Percentiles rank a stretch among this genome's conserved stretches.
phyloP scores from a whole-genome alignment of 768 basidiomycete genomes.

The Strobilomyces echinocephalus region DNA sequence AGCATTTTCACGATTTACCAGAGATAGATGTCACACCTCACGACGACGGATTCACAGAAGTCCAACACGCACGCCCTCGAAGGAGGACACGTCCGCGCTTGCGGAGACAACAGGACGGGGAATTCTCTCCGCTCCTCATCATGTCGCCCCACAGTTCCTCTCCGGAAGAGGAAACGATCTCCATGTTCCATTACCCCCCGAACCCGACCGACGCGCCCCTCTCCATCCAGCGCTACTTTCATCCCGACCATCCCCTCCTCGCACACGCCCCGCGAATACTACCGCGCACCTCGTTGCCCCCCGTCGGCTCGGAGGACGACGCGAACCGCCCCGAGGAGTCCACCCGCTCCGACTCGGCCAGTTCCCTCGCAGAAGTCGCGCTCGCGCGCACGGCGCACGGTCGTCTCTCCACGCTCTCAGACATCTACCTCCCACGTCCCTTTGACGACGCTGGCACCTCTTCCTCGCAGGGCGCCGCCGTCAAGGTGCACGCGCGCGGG shows the following conservation, averaged over 20 bases:
- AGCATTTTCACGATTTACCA: not conserved
- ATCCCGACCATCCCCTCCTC: not conserved
- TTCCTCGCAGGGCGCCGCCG: not conserved
- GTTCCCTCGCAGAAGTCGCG: constrained; percentile 18
- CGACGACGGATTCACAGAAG: not conserved
- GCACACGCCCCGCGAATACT: constrained; percentile 1
- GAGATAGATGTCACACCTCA: not conserved
- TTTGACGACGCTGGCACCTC: constrained; percentile 11
- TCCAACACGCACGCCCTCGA: not conserved
- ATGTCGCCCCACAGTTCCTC: constrained; percentile 8
- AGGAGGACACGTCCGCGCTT: constrained; percentile 10
- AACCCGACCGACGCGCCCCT: not conserved
- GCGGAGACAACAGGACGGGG: constrained; percentile 2
- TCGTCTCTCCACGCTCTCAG: constrained; percentile 15
- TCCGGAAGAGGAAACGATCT: constrained; percentile 1
- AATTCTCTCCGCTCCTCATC: constrained; percentile 23
- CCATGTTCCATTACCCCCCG: not conserved
- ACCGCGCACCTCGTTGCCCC: not conserved
- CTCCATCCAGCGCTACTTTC: constrained; percentile 2
- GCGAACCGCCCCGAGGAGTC: not conserved
- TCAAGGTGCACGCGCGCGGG: constrained; percentile 16
- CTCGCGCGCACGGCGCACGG: constrained; percentile 5
- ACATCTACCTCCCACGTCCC: constrained; percentile 17
- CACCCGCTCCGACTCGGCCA: constrained; percentile 8
- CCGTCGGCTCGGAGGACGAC: not conserved